A percentile compares a stretch with the other conserved stretches of the same genome.
Conservation (phyloP, 1,139 yeast species). For the Debaryomycetaceae sp. region DNA sequence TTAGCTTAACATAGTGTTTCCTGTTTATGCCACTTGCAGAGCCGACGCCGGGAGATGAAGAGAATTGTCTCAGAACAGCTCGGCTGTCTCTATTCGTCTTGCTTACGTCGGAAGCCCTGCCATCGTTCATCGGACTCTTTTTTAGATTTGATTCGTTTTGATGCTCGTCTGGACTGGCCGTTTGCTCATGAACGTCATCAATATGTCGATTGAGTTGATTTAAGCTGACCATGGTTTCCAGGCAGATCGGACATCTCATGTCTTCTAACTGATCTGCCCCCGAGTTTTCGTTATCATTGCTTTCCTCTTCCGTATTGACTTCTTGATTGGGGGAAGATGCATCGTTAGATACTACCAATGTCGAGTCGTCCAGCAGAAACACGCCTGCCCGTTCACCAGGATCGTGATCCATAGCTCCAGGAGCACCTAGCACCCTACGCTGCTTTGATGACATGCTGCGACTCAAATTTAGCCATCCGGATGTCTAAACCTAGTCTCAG, state of each 20-base stretch:
- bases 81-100: not conserved
- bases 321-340: not conserved
- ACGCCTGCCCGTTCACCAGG: not conserved
- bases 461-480: not conserved
- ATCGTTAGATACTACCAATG: not conserved
- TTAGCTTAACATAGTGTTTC: constrained; percentile 63
- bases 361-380: not conserved
- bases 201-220: constrained; percentile 65
- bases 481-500: not conserved
- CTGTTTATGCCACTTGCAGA: constrained; percentile 32
- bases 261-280: not conserved
- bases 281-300: not conserved
- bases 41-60: not conserved
- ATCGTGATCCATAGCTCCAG: not conserved
- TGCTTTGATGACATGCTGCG: not conserved
- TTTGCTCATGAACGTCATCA: constrained; percentile 38
- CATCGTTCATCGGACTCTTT: not conserved
- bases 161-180: not conserved
- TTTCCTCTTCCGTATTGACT: not conserved
- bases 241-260: constrained; percentile 65
- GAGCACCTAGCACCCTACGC: not conserved
- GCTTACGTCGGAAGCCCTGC: not conserved
- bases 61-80: not conserved
- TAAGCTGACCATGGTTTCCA: constrained; percentile 54
- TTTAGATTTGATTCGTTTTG: not conserved